Evolutionary conservation across 129 eudicot genomes (phyloP).

Genomic region (Artemisia tridentata): DNA sequence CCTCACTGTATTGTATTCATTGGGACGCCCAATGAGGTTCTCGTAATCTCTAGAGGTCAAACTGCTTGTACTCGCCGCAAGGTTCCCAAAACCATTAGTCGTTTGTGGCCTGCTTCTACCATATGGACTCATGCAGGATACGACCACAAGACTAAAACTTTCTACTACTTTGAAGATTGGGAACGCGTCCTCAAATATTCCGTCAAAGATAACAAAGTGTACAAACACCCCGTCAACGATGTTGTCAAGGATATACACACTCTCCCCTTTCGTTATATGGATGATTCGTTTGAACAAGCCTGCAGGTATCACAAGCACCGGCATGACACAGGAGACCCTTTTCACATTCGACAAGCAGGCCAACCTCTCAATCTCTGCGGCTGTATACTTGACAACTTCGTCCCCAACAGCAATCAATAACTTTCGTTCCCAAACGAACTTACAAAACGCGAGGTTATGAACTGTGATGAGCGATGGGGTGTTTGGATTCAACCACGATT

Average conservation of each 20-base stretch:
- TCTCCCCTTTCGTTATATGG: too few relatives aligned
- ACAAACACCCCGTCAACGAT: not conserved
- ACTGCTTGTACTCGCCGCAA: constrained; percentile 20
- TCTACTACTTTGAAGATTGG: too few relatives aligned
- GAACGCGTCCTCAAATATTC: not conserved
- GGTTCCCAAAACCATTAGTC: too few relatives aligned
- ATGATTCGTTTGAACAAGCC: not conserved
- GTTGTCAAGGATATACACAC: accelerated
- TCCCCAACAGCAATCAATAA: not conserved
- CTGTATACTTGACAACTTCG: not conserved
- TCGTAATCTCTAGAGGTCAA: constrained; percentile 25
- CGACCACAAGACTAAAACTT: not conserved
- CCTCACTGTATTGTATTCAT: constrained; percentile 23
- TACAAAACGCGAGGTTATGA: not conserved
- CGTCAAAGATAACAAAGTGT: not conserved
- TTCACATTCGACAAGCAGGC: constrained; percentile 23
- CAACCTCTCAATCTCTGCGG: constrained; percentile 35
- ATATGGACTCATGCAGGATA: constrained; percentile 9
- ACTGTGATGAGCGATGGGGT: not conserved
- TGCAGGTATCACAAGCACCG: not conserved
- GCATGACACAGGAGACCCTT: not conserved
- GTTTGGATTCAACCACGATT: constrained; percentile 37
- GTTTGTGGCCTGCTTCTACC: too few relatives aligned
- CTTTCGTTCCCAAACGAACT: not conserved
- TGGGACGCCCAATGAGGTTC: constrained; percentile 8